phyloP scores from a whole-genome alignment of 164 flowering plant species.

The Tetrastigma voinierianum region DNA sequence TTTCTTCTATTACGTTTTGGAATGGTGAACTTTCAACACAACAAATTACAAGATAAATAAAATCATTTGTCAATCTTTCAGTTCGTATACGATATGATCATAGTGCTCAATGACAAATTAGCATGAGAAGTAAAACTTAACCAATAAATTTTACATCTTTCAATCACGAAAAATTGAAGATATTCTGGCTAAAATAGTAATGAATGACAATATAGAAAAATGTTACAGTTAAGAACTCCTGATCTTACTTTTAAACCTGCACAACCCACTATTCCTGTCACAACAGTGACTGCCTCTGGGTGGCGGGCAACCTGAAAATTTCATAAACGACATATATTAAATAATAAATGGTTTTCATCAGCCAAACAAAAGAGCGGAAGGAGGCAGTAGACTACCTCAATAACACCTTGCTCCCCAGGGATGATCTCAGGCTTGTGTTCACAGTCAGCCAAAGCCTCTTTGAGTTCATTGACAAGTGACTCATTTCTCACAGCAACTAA shows the following conservation, averaged over 20 bases:
- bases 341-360: not conserved
- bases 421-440: conserved; percentile 90
- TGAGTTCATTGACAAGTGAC: conserved; percentile 69
- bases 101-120: not conserved
- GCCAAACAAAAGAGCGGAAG: conserved; percentile 4
- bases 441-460: conserved; percentile 78
- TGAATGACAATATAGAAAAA: not conserved
- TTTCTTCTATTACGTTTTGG: no score
- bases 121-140: not conserved
- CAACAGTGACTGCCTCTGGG: conserved; percentile 93
- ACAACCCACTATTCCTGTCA: conserved; percentile 98
- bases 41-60: no score
- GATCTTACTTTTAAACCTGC: conserved; percentile 84
- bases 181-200: no score
- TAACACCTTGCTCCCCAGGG: conserved; percentile 88
- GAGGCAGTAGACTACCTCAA: conserved; percentile 56
- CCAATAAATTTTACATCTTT: no score
- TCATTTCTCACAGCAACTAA: conserved; percentile 85
- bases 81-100: not conserved
- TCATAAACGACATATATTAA: not conserved
- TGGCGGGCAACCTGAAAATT: conserved; percentile 90
- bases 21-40: no score
- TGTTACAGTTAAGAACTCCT: not conserved
- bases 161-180: no score
- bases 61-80: not conserved